Percentiles rank a stretch among this genome's conserved stretches.
Evolutionary conservation across 768 basidiomycete species (phyloP).

Genomic region (Auriscalpium microsporum): DNA sequence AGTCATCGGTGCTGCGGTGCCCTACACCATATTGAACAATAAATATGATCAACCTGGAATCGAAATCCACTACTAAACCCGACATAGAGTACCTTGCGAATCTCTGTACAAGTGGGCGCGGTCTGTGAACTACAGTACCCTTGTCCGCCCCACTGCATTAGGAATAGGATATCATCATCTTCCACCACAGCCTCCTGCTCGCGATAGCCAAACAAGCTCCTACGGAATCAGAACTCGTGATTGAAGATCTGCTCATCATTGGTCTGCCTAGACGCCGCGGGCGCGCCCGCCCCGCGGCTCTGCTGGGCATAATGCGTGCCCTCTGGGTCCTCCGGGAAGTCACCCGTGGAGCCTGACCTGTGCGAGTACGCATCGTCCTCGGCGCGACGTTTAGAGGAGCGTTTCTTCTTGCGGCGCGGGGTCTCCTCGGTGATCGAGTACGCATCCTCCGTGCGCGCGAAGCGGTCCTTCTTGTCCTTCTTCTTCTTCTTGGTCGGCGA

Average conservation of each 20-base stretch:
- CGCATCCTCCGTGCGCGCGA: constrained; percentile 83
- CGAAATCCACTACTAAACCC: too few species aligned
- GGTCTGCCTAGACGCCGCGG: background rate
- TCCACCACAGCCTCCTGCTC: too few species aligned
- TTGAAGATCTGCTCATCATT: background rate
- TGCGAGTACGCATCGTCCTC: constrained; percentile 26
- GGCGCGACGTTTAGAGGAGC: constrained; percentile 47
- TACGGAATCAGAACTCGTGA: background rate
- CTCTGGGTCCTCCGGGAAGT: constrained; percentile 67
- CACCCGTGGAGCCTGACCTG: constrained; percentile 30
- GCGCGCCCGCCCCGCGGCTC: constrained; percentile 18
- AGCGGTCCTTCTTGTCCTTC: constrained; percentile 80
- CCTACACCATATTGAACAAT: too few species aligned
- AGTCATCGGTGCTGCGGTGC: too few species aligned
- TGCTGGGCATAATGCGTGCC: constrained; percentile 44
- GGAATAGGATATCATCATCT: too few species aligned
- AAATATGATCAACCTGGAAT: too few species aligned
- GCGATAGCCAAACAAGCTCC: background rate
- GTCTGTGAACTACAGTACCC: too few species aligned
- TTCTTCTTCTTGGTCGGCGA: constrained; percentile 50
- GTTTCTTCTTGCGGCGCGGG: constrained; percentile 48
- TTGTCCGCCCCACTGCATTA: too few species aligned
- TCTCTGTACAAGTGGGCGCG: too few species aligned
- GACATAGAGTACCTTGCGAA: too few species aligned
- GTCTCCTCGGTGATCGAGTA: constrained; percentile 40